Evolutionary conservation across 345 rosid species (phyloP).

Genomic region (Bruguiera gymnorhiza): DNA sequence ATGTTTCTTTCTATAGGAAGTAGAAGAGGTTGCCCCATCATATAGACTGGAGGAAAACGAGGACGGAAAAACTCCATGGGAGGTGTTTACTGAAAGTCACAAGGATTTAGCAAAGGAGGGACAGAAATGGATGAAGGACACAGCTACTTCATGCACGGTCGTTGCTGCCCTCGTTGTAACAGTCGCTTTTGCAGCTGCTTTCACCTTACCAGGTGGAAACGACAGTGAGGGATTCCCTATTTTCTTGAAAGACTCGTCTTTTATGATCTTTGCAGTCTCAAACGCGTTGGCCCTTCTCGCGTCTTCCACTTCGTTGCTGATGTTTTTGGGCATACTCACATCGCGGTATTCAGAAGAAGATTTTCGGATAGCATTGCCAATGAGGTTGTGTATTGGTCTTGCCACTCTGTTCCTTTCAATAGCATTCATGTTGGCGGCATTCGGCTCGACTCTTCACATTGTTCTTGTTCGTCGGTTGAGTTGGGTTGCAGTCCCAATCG

Average conservation of each 20-base stretch:
- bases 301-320: background rate
- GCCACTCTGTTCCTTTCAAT: background rate
- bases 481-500: slow-evolving; percentile 5
- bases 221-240: background rate
- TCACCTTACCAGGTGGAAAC: background rate
- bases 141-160: background rate
- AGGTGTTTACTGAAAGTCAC: background rate
- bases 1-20: background rate
- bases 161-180: slow-evolving; percentile 5
- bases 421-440: too few species aligned
- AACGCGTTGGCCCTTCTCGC: background rate
- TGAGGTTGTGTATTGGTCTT: background rate
- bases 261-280: background rate
- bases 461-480: background rate
- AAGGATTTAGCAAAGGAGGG: background rate
- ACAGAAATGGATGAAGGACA: slow-evolving; percentile 1
- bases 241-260: background rate
- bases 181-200: background rate
- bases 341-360: background rate
- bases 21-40: background rate
- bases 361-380: background rate
- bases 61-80: background rate
- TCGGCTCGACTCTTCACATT: background rate
- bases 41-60: background rate
- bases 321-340: slow-evolving; percentile 11